A percentile compares a stretch with the other conserved stretches of the same genome.
phyloP scores from a whole-genome alignment of 2,329 filamentous ascomycete species.

The Akanthomyces muscarius region DNA sequence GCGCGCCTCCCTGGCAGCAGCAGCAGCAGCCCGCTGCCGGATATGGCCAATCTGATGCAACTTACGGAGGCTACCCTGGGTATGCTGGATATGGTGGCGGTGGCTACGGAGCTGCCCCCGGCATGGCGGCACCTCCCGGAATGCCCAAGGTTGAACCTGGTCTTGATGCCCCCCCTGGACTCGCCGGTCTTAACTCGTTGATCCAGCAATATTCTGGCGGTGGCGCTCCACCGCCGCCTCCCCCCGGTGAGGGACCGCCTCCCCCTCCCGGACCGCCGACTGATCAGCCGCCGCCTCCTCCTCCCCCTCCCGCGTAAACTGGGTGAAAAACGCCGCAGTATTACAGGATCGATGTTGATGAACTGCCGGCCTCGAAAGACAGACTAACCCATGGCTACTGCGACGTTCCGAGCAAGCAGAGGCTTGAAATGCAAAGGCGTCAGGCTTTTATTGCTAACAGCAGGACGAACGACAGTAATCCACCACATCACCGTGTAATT shows the following conservation, averaged over 20 bases:
- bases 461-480: neutral
- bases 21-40: constrained; percentile 20
- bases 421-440: neutral
- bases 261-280: constrained; percentile 55
- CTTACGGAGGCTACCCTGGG: constrained; percentile 54
- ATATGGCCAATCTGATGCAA: constrained; percentile 47
- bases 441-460: constrained; percentile 16
- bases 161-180: constrained; percentile 51
- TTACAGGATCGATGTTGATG: neutral
- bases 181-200: constrained; percentile 59
- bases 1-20: constrained; percentile 43
- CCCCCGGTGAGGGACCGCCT: constrained; percentile 46
- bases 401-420: neutral
- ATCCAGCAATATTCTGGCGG: constrained; percentile 62
- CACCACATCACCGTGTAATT: constrained; percentile 5
- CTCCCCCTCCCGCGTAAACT: constrained; percentile 48
- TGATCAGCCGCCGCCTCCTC: constrained; percentile 58
- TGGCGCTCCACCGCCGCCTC: constrained; percentile 48
- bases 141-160: constrained; percentile 41
- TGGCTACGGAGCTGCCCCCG: constrained; percentile 41
- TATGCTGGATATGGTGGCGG: constrained; percentile 45
- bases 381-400: constrained; percentile 4
- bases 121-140: constrained; percentile 38
- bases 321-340: neutral
- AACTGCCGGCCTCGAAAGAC: neutral